Evolutionary conservation across 441 rosid genomes (phyloP).

Genomic region (Erodium trifolium): DNA sequence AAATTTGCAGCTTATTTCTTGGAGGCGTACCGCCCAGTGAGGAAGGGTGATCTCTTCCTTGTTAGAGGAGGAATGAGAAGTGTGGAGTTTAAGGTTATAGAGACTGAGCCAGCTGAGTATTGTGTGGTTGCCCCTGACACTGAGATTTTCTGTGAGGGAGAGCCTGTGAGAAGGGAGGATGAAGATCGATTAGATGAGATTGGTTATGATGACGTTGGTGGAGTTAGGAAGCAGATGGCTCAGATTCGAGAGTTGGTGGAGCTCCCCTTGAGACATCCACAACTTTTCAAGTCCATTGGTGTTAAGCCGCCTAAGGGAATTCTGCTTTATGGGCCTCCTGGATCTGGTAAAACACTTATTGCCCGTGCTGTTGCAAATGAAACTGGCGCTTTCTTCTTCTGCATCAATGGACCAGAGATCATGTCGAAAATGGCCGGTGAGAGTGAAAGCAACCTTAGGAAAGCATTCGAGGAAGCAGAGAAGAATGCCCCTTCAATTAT

Average conservation of each 20-base stretch:
- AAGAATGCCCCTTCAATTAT: conserved; percentile 3
- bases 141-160: conserved; percentile 8
- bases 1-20: conserved; percentile 2
- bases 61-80: conserved; percentile 4
- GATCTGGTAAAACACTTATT: conserved; percentile 5
- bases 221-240: conserved; percentile 8
- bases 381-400: conserved; percentile 4
- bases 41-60: conserved; percentile 5
- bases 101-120: conserved; percentile 1
- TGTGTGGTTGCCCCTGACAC: conserved; percentile 7
- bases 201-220: conserved; percentile 6
- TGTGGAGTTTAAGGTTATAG: not conserved
- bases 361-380: conserved; percentile 5
- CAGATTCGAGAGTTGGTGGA: conserved; percentile 1
- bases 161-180: conserved; percentile 6
- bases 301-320: not conserved
- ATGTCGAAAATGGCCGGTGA: conserved; percentile 1
- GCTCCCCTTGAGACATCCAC: conserved; percentile 2
- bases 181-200: conserved; percentile 1
- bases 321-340: not conserved
- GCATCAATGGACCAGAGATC: not conserved
- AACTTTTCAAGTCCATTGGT: conserved; percentile 1
- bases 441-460: conserved; percentile 4
- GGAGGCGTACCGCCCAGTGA: conserved; percentile 5
- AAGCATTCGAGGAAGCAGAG: conserved; percentile 7